Base-by-base conservation (phyloP, 192 early-diverging fungal species). In the Podila epigama region DNA sequence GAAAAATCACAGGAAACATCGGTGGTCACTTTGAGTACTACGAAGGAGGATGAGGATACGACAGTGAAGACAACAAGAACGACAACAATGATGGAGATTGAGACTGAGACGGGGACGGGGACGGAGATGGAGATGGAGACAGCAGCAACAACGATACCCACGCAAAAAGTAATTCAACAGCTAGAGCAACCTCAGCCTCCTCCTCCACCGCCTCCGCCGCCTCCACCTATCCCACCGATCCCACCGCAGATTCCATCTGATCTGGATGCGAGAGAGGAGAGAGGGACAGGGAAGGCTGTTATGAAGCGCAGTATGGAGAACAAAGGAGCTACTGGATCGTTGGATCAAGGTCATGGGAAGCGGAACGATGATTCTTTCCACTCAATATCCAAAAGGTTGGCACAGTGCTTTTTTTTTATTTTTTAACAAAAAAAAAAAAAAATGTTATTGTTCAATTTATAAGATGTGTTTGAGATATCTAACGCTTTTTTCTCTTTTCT, bases 271-370 rank as follows among this genome's bases (percentile, higher is more conserved):
- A 16, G 52, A 55, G 32, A 28, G 6, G 13, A 6, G 9, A 9
- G 18, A 22, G 11, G 18, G 11, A 42, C 12, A 42, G 41, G n/a
- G 12, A 12, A 42, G 41, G 41, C 12, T 12, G n/a, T 3, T 42
- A n/a, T 16, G 4, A 36, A 27, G 36, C 25, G 29, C 27, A 16
- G 22, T 28, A 10, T 11, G 18, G 40, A 31, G 5, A 18, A 42
- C 60, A 62, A 62, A 20, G 60, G 51, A 9, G 42, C 20, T n/a
- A 58, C 48, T n/a, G 36, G 34, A 33, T 5, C 54, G 11, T 44
- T 31, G 13, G 69, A 71, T 15, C 68, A 69, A 8, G 51, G 42
- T 61, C 56, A 64, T 51, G 64, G 61, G 9, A 53, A 29, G 56
- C 65, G 52, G 32, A 32, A 48, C 2, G 70, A 61, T n/a, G n/a